A percentile compares a stretch with the other conserved stretches of the same genome.
These are phyloP conservation scores for Aspergillus sp. DNA, from an alignment of 2,329 filamentous ascomycete species.

Conservation along the genomic window DNA sequence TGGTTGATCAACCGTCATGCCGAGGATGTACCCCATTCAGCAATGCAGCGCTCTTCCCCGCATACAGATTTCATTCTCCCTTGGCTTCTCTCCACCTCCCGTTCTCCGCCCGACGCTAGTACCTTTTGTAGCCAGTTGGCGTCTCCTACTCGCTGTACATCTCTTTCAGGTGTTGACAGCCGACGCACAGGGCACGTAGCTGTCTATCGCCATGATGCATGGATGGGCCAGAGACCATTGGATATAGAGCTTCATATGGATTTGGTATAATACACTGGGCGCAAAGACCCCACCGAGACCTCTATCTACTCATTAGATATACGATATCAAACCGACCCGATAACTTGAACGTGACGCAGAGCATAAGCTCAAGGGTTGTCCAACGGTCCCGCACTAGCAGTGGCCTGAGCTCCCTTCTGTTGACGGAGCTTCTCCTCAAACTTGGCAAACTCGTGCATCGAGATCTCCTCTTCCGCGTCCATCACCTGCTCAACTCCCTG, in stretches of 20 bases:
- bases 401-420: conserved; percentile 54
- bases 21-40: neutral
- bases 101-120: conserved; percentile 8
- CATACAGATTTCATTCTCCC: neutral
- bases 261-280: neutral
- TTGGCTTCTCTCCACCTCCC: conserved; percentile 7
- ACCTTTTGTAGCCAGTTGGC: neutral
- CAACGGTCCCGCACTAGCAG: conserved; percentile 52
- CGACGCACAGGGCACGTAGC: neutral
- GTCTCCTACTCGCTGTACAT: neutral
- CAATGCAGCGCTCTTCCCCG: neutral
- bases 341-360: conserved; percentile 5
- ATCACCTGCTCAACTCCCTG: neutral
- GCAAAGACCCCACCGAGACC: neutral
- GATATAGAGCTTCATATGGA: neutral
- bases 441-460: conserved; percentile 74
- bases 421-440: conserved; percentile 81
- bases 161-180: neutral
- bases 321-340: conserved; percentile 1
- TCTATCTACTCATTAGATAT: conserved; percentile 1
- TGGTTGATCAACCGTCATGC: neutral
- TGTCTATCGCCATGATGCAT: neutral
- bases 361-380: conserved; percentile 40
- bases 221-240: neutral
- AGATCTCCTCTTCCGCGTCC: neutral